Percentiles rank a stretch among this genome's conserved stretches.
phyloP scores from a whole-genome alignment of 768 basidiomycete species.

The Multifurca ochricompacta region DNA sequence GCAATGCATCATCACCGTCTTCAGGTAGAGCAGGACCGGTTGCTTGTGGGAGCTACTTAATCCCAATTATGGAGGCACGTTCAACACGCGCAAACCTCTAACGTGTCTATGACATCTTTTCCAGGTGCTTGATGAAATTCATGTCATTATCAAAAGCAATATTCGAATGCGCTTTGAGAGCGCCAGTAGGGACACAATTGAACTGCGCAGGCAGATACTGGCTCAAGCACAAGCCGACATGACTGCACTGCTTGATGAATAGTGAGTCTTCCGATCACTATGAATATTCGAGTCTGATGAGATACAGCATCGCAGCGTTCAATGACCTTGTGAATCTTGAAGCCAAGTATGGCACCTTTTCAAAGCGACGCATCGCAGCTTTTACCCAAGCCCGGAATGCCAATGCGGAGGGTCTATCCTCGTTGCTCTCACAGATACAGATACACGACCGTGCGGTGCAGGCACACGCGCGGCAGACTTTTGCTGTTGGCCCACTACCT shows the following conservation, averaged over 20 bases:
- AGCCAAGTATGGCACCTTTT: constrained; percentile 13
- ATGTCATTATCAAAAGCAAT: constrained; percentile 9
- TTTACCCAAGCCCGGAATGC: constrained; percentile 1
- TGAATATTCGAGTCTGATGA: background rate
- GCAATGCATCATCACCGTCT: background rate
- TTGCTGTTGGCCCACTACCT: constrained; percentile 6
- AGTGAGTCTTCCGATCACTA: constrained; percentile 2
- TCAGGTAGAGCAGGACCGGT: background rate
- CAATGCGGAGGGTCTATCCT: background rate
- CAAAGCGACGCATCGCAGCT: constrained; percentile 7
- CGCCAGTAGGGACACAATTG: background rate
- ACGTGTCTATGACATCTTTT: background rate
- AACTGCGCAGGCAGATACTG: constrained; percentile 15
- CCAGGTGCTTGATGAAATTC: constrained; percentile 17
- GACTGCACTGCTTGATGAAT: constrained; percentile 11
- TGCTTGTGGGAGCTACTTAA: background rate
- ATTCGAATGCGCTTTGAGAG: constrained; percentile 16
- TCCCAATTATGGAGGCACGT: constrained; percentile 6
- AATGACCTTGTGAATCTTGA: constrained; percentile 14
- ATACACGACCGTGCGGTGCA: constrained; percentile 11
- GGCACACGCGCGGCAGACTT: background rate
- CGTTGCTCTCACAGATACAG: constrained; percentile 4
- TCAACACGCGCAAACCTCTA: background rate
- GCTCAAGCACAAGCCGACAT: constrained; percentile 11
- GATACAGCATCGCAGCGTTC: constrained; percentile 6